A percentile compares a stretch with the other conserved stretches of the same genome.
These are phyloP conservation scores for Podaxis carcinomalis DNA, from an alignment of 768 basidiomycete genomes.

Conservation along the genomic window DNA sequence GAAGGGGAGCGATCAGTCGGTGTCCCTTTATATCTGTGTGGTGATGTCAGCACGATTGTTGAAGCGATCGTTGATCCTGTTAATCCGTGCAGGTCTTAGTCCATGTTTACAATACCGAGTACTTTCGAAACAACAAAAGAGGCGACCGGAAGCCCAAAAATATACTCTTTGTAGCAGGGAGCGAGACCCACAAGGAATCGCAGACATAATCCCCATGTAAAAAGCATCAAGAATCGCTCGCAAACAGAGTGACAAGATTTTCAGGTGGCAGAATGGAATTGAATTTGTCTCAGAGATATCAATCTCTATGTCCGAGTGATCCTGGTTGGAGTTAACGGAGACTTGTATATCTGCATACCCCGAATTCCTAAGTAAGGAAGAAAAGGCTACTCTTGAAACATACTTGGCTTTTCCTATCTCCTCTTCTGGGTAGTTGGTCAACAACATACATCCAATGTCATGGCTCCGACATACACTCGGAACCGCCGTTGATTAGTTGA, in stretches of 20 bases:
- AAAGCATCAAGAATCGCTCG: background rate
- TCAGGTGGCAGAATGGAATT: background rate
- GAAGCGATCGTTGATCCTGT: too few species aligned
- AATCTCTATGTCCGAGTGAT: conserved; percentile 13
- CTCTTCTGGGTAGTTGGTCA: too few species aligned
- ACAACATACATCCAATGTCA: too few species aligned
- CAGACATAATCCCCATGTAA: background rate
- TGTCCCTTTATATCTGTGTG: too few species aligned
- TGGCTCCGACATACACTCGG: too few species aligned
- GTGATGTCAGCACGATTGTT: too few species aligned
- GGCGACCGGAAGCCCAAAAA: background rate
- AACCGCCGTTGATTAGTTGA: too few species aligned
- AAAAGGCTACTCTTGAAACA: conserved; percentile 4
- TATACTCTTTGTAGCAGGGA: background rate
- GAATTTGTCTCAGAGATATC: conserved; percentile 13
- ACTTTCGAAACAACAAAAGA: too few species aligned
- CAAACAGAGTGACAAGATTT: background rate
- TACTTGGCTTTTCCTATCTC: too few species aligned
- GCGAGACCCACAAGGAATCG: background rate
- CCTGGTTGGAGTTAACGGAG: conserved; percentile 9
- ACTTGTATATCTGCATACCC: background rate
- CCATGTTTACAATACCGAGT: too few species aligned
- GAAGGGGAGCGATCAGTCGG: too few species aligned
- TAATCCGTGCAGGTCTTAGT: too few species aligned
- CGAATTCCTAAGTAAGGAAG: background rate